phyloP scores from a whole-genome alignment of 352 stramenopile genomes.

The Globisporangium splendens region DNA sequence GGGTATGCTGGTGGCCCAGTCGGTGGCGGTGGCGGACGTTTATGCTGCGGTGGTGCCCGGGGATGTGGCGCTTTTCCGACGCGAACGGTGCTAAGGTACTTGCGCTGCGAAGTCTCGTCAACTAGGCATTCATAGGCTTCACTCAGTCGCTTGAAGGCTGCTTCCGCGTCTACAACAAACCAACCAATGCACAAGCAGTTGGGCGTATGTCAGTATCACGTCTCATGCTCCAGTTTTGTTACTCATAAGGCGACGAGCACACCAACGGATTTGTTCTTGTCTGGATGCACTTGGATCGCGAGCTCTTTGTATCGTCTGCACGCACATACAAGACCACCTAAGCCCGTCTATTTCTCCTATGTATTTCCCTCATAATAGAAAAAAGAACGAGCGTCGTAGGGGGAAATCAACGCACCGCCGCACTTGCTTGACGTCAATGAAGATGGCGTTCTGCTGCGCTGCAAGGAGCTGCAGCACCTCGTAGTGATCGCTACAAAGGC shows the following conservation, averaged over 20 bases:
- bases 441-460: neutral
- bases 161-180: conserved; percentile 44
- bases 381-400: neutral
- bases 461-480: conserved; percentile 32
- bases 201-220: too few relatives aligned
- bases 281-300: conserved; percentile 50
- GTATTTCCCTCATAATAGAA: too few relatives aligned
- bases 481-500: conserved; percentile 29
- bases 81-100: conserved; percentile 36
- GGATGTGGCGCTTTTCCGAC: neutral
- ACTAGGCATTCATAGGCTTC: conserved; percentile 74
- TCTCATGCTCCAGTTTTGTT: too few relatives aligned
- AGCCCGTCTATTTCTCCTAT: too few relatives aligned
- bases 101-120: conserved; percentile 39
- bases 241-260: neutral
- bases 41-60: neutral
- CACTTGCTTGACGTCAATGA: conserved; percentile 25
- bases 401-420: conserved; percentile 19
- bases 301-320: conserved; percentile 44
- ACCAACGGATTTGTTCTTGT: conserved; percentile 54
- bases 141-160: conserved; percentile 76
- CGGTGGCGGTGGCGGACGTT: conserved; percentile 4
- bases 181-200: neutral
- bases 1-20: conserved; percentile 10
- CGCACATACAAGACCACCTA: neutral